Conservation (phyloP, 257 asterid genomes). For the Cordia subcordata region DNA sequence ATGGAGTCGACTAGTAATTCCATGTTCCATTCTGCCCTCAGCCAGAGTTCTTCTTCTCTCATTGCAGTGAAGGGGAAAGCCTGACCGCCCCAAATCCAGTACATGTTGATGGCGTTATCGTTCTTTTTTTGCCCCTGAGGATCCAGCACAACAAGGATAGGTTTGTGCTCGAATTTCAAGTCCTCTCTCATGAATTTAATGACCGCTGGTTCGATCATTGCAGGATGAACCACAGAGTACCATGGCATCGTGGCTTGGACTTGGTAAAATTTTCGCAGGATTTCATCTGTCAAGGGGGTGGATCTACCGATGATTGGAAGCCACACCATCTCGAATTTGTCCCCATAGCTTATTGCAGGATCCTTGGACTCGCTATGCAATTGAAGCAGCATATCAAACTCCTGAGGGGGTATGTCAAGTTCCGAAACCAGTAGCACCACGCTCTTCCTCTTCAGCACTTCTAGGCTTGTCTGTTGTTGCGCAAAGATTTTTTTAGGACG, state of each 20-base stretch:
- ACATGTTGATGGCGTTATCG: conserved; percentile 72
- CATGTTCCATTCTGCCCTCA: conserved; percentile 57
- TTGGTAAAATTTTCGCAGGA: neutral
- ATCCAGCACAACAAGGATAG: conserved; percentile 19
- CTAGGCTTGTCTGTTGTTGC: conserved; percentile 53
- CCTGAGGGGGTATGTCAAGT: conserved; percentile 62
- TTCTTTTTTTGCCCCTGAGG: conserved; percentile 44
- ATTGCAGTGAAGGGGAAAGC: conserved; percentile 75
- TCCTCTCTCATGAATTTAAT: conserved; percentile 3
- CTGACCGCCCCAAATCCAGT: conserved; percentile 87
- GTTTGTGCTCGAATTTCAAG: conserved; percentile 9
- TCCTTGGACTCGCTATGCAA: conserved; percentile 48
- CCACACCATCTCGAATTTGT: conserved; percentile 84
- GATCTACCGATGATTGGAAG: conserved; percentile 52
- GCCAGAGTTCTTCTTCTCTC: conserved; percentile 67
- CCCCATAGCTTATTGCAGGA: conserved; percentile 35
- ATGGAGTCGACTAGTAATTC: conserved; percentile 58
- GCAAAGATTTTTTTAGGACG: neutral
- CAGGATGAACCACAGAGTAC: conserved; percentile 16
- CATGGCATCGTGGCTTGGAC: conserved; percentile 10
- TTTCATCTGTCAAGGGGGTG: neutral
- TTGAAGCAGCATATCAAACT: conserved; percentile 63
- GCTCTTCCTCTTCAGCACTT: conserved; percentile 51
- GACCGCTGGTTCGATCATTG: conserved; percentile 11
- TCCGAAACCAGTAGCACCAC: conserved; percentile 71